phyloP scores from a whole-genome alignment of 1,284 basidiomycete species.

The Gymnopus androsaceus region DNA sequence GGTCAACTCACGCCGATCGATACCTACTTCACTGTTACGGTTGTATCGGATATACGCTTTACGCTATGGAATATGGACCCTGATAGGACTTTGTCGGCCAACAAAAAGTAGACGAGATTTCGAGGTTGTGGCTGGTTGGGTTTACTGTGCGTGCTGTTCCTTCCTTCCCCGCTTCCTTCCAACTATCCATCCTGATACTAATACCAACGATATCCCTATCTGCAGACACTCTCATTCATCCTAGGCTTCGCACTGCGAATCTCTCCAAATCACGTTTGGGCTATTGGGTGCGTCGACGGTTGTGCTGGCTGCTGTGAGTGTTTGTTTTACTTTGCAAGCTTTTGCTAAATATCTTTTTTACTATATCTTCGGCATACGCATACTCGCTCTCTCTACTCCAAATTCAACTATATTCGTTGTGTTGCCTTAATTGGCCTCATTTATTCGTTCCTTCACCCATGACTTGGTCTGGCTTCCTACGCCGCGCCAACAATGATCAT shows the following conservation, averaged over 20 bases:
- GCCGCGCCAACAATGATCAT: no score
- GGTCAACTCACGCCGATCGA: no score
- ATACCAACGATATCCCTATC: not conserved
- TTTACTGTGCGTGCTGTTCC: conserved; percentile 51
- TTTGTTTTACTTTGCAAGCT: not conserved
- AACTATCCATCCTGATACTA: not conserved
- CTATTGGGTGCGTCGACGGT: conserved; percentile 50
- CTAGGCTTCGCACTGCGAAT: conserved; percentile 62
- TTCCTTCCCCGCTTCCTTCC: no score
- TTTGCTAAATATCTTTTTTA: not conserved
- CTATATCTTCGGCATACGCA: not conserved
- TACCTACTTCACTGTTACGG: no score
- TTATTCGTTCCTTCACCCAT: no score
- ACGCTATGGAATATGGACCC: no score
- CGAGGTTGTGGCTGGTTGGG: conserved; percentile 44
- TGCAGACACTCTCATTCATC: conserved; percentile 63
- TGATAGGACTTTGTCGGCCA: conserved; percentile 84
- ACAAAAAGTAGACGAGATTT: conserved; percentile 55
- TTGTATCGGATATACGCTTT: no score
- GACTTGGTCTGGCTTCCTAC: no score
- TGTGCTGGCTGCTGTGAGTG: conserved; percentile 54
- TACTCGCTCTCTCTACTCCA: not conserved
- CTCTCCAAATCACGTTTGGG: conserved; percentile 59
- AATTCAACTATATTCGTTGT: no score
- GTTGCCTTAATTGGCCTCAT: no score